Percentiles rank a stretch among this genome's conserved stretches.
These are phyloP conservation scores for Lodderomyces parapsilosis DNA, from an alignment of 1,139 yeast genomes.

Conservation along the genomic window DNA sequence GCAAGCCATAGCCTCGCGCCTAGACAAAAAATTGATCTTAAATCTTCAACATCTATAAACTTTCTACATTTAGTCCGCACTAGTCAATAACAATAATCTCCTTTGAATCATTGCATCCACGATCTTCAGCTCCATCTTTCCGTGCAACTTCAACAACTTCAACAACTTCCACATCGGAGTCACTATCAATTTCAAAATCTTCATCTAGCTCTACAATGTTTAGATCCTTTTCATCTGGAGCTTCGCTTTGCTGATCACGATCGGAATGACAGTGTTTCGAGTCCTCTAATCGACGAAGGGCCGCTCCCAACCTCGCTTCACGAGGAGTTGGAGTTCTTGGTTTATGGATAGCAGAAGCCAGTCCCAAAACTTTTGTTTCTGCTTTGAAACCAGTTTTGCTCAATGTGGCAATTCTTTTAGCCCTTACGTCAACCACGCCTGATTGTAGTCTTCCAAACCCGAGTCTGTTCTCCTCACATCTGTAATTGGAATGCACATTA, in stretches of 20 bases:
- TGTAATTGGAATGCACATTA: conserved; percentile 20
- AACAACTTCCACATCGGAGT: conserved; percentile 18
- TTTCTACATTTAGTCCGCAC: no score
- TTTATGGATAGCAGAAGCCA: conserved; percentile 12
- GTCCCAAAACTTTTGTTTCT: conserved; percentile 39
- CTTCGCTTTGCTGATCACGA: conserved; percentile 20
- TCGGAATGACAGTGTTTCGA: conserved; percentile 50
- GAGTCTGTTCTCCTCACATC: conserved; percentile 53
- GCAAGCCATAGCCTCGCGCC: background rate
- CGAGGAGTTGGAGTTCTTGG: conserved; percentile 35
- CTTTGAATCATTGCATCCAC: background rate
- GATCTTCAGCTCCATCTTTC: background rate
- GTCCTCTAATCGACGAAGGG: conserved; percentile 61
- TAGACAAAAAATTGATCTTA: background rate
- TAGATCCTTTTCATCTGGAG: conserved; percentile 35
- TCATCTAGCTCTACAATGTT: conserved; percentile 24
- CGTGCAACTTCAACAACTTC: conserved; percentile 18
- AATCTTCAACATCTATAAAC: background rate
- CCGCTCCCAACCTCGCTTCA: conserved; percentile 62
- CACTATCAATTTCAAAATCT: conserved; percentile 1
- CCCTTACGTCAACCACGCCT: conserved; percentile 29
- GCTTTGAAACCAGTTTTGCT: conserved; percentile 37
- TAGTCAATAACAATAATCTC: conserved; percentile 24
- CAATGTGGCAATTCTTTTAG: conserved; percentile 38
- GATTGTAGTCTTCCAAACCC: conserved; percentile 33